These are phyloP conservation scores for Ogataea siamensis DNA, from an alignment of 805 yeast genomes.

Conservation along the genomic window DNA sequence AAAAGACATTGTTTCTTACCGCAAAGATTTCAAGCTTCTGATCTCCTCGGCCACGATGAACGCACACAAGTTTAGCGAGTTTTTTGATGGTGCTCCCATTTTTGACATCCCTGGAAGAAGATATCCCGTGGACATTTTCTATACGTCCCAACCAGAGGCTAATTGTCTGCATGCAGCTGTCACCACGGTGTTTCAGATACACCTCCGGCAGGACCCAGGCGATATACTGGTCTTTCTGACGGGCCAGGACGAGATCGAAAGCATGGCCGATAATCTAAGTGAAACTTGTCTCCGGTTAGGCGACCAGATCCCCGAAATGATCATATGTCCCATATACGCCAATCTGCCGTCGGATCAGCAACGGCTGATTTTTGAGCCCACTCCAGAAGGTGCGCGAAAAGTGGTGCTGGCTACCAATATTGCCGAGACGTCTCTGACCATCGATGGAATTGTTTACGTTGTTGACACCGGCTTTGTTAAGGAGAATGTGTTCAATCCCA, in stretches of 20 bases:
- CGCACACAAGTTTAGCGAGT: conserved; percentile 80
- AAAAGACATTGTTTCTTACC: conserved; percentile 59
- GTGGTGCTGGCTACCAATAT: conserved; percentile 94
- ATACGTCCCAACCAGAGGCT: conserved; percentile 83
- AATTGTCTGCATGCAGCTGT: conserved; percentile 89
- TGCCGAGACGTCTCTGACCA: conserved; percentile 95
- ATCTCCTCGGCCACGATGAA: conserved; percentile 95
- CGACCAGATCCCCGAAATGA: conserved; percentile 53
- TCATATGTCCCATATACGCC: conserved; percentile 87
- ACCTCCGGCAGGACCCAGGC: conserved; percentile 66
- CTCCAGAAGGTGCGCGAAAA: conserved; percentile 76
- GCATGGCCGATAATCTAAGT: conserved; percentile 64
- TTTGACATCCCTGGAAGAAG: conserved; percentile 89
- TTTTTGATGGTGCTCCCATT: conserved; percentile 81
- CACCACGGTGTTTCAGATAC: conserved; percentile 85
- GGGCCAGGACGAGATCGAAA: conserved; percentile 95
- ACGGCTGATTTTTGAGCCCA: conserved; percentile 76
- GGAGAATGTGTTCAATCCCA: conserved; percentile 84
- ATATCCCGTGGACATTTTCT: conserved; percentile 86
- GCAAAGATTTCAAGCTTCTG: conserved; percentile 71
- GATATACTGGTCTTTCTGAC: conserved; percentile 90
- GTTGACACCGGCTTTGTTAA: conserved; percentile 95
- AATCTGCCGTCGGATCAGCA: conserved; percentile 86
- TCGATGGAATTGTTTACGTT: conserved; percentile 92
- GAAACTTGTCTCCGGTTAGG: conserved; percentile 70